These are phyloP conservation scores for Penicillium sp. DNA, from an alignment of 2,329 filamentous ascomycete genomes.

Conservation along the genomic window DNA sequence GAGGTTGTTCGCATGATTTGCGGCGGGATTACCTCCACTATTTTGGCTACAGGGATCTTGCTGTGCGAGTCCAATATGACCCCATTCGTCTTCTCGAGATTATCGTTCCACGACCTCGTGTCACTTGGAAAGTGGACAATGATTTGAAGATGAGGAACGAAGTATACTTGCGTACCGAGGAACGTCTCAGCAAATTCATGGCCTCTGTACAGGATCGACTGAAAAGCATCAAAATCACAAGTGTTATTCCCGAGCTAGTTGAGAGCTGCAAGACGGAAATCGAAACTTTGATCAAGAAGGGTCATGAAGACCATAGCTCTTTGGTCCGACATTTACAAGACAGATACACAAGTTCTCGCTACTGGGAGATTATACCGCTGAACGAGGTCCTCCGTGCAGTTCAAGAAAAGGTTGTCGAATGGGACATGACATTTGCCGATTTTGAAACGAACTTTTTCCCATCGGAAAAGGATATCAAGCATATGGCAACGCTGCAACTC, in stretches of 20 bases:
- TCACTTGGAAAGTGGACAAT: conserved; percentile 97
- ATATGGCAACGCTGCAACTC: conserved; percentile 86
- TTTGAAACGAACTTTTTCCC: conserved; percentile 93
- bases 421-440: conserved; percentile 85
- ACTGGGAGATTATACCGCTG: conserved; percentile 94
- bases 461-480: conserved; percentile 90
- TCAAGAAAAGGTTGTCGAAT: conserved; percentile 88
- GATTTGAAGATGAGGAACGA: conserved; percentile 92
- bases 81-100: conserved; percentile 91
- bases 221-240: conserved; percentile 86
- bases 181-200: conserved; percentile 83
- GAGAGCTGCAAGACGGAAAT: conserved; percentile 81
- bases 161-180: conserved; percentile 76
- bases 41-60: conserved; percentile 83
- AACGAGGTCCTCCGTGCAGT: conserved; percentile 86
- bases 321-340: conserved; percentile 78
- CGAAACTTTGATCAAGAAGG: conserved; percentile 72
- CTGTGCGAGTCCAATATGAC: conserved; percentile 88
- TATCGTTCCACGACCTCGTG: conserved; percentile 80
- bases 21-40: conserved; percentile 90
- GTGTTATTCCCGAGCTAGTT: conserved; percentile 80
- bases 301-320: conserved; percentile 76
- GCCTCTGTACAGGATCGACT: conserved; percentile 78
- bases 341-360: conserved; percentile 88
- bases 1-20: conserved; percentile 84